Percentiles rank a stretch among this genome's conserved stretches.
phyloP scores from a whole-genome alignment of 768 basidiomycete species.

The Suillus subluteus region DNA sequence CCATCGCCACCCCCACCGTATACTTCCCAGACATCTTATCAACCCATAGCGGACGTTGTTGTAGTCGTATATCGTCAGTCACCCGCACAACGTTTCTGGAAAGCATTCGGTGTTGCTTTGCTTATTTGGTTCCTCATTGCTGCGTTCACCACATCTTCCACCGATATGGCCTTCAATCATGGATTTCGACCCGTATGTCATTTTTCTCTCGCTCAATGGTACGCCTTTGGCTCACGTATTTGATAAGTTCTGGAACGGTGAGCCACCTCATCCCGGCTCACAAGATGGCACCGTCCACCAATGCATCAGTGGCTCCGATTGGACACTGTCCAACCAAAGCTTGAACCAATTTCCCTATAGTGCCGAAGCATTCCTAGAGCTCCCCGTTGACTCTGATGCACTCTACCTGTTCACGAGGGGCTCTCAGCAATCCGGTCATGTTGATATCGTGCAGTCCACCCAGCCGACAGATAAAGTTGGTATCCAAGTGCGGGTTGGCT shows the following conservation, averaged over 20 bases:
- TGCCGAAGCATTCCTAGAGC: conserved; percentile 31
- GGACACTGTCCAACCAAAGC: conserved; percentile 18
- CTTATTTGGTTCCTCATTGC: conserved; percentile 24
- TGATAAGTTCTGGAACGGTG: background rate
- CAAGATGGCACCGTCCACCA: conserved; percentile 12
- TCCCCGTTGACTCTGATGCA: conserved; percentile 34
- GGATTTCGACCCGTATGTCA: background rate
- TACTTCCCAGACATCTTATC: conserved; percentile 3
- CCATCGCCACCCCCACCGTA: conserved; percentile 14
- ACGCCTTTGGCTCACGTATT: background rate
- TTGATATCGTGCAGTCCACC: conserved; percentile 34
- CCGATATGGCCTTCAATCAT: conserved; percentile 3
- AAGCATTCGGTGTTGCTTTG: conserved; percentile 29
- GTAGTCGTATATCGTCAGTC: conserved; percentile 7
- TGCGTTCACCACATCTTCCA: conserved; percentile 6
- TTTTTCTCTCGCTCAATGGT: background rate
- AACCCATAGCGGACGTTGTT: background rate
- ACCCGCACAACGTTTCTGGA: conserved; percentile 26
- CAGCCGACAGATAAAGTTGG: conserved; percentile 30
- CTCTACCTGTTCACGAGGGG: conserved; percentile 37
- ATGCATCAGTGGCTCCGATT: conserved; percentile 24
- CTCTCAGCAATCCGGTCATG: conserved; percentile 27
- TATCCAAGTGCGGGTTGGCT: conserved; percentile 34
- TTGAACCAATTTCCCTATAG: conserved; percentile 26
- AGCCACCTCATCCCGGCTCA: background rate